Base-by-base conservation (phyloP, 148 eudicot species). In the Salicornia ramosissima region DNA sequence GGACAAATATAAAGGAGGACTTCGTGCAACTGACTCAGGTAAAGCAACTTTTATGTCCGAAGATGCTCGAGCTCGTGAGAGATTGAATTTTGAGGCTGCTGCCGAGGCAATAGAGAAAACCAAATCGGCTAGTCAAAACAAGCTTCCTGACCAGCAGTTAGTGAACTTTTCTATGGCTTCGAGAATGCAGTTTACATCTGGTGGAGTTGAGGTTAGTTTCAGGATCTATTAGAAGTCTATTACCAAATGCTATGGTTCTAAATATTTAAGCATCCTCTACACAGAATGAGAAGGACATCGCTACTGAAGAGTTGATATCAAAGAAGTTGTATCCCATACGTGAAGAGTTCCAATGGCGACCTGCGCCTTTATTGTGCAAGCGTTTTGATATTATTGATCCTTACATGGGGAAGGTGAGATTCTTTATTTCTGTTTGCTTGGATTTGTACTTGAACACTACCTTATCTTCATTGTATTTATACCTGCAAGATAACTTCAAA, bases 321-420 rank as follows among this genome's bases (percentile, higher is more conserved):
- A 83, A 68, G 71, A 85, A 80, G 71, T 69, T 79, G 75, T 84
- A 81, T 77, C 98, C 98, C 18, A 90, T 79, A 67, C 83, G 96
- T 50, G 96, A 88, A 69, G 90, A 86, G 71, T 93, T 85, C 83
- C 90, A 84, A 62, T 93, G 98, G 98, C 85, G 92, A 66, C 98
- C 96, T 74, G 83, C 98, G 49, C 79, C 96, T 75, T 65, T 93
- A 68, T 72, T 93, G 15, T 93, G 98, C 89, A 93, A 84, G 83
- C 98, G 96, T 69, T 93, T 88, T 80, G 98, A 93, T 71, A 79
- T 93, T 18, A 68, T 80, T 76, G 96, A 93, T 83, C 98, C 98
- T 53, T 93, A 74, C 60, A 72, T 90, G 88, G 96, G 98, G 78
- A 88, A 86, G 95, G 96, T 87, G 81, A 60, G 69, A 45, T 71